Conservation (phyloP, 2,329 filamentous ascomycete genomes). For the Emergomyces orientalis region DNA sequence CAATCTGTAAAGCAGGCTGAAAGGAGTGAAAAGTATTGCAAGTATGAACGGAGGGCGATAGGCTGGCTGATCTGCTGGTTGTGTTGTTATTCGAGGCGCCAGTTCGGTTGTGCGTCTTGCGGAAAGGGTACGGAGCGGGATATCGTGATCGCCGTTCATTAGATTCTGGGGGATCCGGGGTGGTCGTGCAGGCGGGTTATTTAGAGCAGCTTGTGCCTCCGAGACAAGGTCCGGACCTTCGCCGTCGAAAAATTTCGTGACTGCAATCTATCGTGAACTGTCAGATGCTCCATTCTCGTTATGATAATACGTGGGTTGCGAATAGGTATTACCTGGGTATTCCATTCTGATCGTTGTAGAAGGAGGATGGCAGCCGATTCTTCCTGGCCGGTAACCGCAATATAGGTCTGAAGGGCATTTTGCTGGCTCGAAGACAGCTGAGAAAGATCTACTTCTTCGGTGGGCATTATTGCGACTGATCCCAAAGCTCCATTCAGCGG, state of each 20-base stretch:
- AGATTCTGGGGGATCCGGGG: constrained; percentile 64
- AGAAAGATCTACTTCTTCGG: constrained; percentile 44
- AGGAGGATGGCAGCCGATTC: constrained; percentile 65
- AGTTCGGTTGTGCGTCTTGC: constrained; percentile 43
- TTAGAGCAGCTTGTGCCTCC: constrained; percentile 59
- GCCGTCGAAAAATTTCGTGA: constrained; percentile 95
- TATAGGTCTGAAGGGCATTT: constrained; percentile 77
- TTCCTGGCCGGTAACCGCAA: constrained; percentile 77
- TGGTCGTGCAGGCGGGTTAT: constrained; percentile 51
- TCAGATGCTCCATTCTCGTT: neutral
- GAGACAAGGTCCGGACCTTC: constrained; percentile 74
- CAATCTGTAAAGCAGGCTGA: constrained; percentile 66
- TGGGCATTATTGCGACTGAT: constrained; percentile 31
- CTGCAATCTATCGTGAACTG: constrained; percentile 63
- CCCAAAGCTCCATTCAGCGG: constrained; percentile 2
- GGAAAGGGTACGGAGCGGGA: constrained; percentile 36
- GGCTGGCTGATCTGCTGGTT: constrained; percentile 53
- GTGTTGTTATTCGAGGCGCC: constrained; percentile 80
- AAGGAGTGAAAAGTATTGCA: constrained; percentile 68
- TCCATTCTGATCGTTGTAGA: constrained; percentile 85
- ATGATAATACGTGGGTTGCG: neutral
- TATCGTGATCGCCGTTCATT: constrained; percentile 49
- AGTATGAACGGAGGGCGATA: constrained; percentile 67
- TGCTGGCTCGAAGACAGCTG: constrained; percentile 71
- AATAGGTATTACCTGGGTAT: constrained; percentile 58